These are phyloP conservation scores for Leishmania major DNA, from an alignment of 208 protist species.

Conservation along the genomic window DNA sequence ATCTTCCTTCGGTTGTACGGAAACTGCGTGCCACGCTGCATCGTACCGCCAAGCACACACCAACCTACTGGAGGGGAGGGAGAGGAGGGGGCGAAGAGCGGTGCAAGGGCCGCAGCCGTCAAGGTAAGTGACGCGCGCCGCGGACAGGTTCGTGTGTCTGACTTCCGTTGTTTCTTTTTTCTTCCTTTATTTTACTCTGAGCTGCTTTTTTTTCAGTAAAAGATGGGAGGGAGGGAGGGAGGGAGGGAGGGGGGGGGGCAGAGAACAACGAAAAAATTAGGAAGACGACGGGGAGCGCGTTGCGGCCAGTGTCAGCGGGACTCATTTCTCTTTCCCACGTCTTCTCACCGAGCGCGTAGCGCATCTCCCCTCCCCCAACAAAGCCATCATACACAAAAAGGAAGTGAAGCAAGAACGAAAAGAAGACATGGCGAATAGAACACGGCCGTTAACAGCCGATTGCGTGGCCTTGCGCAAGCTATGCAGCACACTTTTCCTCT, in stretches of 20 bases:
- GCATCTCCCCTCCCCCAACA: neutral
- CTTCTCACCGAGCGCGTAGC: neutral
- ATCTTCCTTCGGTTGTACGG: neutral
- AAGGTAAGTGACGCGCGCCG: neutral
- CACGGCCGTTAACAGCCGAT: neutral
- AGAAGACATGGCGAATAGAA: neutral
- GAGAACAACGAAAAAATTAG: neutral
- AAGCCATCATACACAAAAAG: neutral
- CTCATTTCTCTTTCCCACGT: neutral
- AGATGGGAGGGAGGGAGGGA: neutral
- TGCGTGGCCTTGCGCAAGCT: neutral
- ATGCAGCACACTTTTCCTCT: neutral
- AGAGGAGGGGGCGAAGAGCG: neutral
- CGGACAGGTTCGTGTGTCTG: neutral
- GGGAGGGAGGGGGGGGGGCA: neutral
- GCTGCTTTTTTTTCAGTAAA: no score
- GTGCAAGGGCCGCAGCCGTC: neutral
- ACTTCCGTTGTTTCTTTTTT: neutral
- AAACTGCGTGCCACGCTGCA: neutral
- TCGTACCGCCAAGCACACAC: neutral
- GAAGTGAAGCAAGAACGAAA: neutral
- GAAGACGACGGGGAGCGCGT: neutral
- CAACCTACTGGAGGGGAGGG: neutral
- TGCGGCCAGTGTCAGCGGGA: no score
- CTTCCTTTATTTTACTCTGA: neutral